Percentiles rank a stretch among this genome's conserved stretches.
Evolutionary conservation across 768 basidiomycete genomes (phyloP).

Genomic region (Sporobolomyces roseus): DNA sequence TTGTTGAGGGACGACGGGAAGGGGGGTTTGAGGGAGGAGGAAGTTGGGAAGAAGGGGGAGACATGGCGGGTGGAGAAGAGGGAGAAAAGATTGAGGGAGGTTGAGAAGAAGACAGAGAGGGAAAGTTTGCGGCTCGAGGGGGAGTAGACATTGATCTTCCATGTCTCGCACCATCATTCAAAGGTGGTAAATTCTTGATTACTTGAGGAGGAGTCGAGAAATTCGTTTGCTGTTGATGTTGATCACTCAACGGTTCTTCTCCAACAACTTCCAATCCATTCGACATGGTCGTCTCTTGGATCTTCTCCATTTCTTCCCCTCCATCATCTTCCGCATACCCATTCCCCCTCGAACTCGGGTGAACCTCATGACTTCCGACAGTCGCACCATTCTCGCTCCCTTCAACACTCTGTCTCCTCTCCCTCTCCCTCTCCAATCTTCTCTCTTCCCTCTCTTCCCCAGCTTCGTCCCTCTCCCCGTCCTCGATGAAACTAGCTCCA

Average conservation of each 20-base stretch:
- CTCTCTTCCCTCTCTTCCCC: neutral
- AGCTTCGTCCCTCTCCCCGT: neutral
- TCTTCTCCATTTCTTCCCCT: conserved; percentile 9
- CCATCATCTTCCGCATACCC: neutral
- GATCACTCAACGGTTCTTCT: conserved; percentile 3
- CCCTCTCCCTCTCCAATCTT: neutral
- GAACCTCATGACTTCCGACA: neutral
- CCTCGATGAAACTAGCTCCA: neutral
- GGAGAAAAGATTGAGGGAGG: neutral
- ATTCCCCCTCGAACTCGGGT: neutral
- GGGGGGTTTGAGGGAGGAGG: conserved; percentile 9
- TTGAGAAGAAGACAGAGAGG: neutral
- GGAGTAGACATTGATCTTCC: conserved; percentile 2
- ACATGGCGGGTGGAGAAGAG: neutral
- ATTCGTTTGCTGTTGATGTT: neutral
- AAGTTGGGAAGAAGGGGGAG: neutral
- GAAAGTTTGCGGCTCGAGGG: neutral
- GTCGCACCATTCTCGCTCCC: conserved; percentile 12
- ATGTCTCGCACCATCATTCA: neutral
- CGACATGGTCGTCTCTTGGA: no score
- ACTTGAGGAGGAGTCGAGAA: conserved; percentile 1
- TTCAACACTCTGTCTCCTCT: neutral
- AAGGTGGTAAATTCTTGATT: no score
- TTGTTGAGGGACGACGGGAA: neutral
- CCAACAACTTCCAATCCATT: conserved; percentile 9